Conservation (phyloP, 257 asterid genomes). For the Penstemon eatonii region DNA sequence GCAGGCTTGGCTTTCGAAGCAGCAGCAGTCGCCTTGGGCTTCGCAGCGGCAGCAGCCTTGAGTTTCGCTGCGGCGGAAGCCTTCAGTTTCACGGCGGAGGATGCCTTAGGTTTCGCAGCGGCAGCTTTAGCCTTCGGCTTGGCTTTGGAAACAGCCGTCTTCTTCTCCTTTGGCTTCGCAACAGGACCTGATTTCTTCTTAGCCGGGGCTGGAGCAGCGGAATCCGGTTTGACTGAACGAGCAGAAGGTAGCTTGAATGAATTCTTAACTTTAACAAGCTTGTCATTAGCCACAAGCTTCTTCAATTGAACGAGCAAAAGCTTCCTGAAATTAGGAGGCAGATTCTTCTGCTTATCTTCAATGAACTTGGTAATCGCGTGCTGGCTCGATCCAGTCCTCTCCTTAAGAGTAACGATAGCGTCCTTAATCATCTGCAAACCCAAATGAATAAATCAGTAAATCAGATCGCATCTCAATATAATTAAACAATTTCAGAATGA, state of each 20-base stretch:
- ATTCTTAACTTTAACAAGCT: constrained; percentile 50
- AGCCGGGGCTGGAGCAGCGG: constrained; percentile 23
- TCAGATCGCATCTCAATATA: constrained; percentile 13
- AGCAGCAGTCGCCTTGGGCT: constrained; percentile 31
- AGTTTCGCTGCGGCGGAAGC: constrained; percentile 40
- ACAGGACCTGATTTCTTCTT: constrained; percentile 33
- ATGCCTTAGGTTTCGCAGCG: constrained; percentile 24
- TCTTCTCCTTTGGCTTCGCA: constrained; percentile 40
- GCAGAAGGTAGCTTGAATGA: constrained; percentile 50
- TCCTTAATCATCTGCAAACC: constrained; percentile 52
- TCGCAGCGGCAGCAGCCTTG: constrained; percentile 22
- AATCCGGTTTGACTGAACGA: constrained; percentile 33
- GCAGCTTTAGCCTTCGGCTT: constrained; percentile 27
- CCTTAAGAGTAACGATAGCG: constrained; percentile 56
- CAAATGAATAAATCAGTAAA: constrained; percentile 12
- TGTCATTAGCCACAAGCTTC: constrained; percentile 52
- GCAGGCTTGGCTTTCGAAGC: background rate
- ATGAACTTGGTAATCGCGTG: constrained; percentile 60
- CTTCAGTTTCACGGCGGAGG: constrained; percentile 20
- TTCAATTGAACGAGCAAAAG: constrained; percentile 50
- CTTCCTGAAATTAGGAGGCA: constrained; percentile 58
- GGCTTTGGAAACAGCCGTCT: constrained; percentile 15
- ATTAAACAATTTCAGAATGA: background rate
- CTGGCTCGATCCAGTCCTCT: constrained; percentile 65
- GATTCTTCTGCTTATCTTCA: constrained; percentile 56